A percentile compares a stretch with the other conserved stretches of the same genome.
Conservation (phyloP, 129 eudicot species). For the sunflower (Helianthus annuus) region DNA sequence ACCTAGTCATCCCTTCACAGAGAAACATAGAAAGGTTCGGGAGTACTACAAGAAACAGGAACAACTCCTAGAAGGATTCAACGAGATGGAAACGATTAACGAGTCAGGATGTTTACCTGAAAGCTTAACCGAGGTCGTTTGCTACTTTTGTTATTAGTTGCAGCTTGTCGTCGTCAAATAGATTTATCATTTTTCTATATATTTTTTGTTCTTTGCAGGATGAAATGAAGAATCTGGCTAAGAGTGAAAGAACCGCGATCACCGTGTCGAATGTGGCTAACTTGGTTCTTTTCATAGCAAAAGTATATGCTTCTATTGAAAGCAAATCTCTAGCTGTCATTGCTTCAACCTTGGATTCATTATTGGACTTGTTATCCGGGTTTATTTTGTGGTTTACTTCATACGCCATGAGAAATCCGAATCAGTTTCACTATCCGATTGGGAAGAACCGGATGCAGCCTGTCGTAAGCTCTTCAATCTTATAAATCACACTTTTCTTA, state of each 20-base stretch:
- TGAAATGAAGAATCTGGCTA: conserved; percentile 72
- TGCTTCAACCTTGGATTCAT: conserved; percentile 89
- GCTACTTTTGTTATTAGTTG: background rate
- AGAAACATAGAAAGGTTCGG: conserved; percentile 69
- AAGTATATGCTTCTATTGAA: conserved; percentile 80
- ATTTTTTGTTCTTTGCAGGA: conserved; percentile 44
- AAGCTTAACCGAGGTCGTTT: conserved; percentile 71
- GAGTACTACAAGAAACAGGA: conserved; percentile 84
- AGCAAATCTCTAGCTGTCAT: conserved; percentile 92
- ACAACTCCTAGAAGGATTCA: conserved; percentile 82
- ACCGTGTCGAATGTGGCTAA: conserved; percentile 67
- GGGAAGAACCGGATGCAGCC: conserved; percentile 98
- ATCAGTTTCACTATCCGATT: conserved; percentile 83
- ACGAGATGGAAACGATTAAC: conserved; percentile 79
- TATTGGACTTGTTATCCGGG: conserved; percentile 85
- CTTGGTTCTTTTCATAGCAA: conserved; percentile 70
- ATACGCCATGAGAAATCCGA: conserved; percentile 82
- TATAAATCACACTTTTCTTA: background rate
- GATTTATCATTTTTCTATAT: background rate
- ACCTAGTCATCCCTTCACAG: conserved; percentile 36
- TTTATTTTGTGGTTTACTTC: conserved; percentile 94
- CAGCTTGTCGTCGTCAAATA: background rate
- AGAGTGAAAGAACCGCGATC: conserved; percentile 72
- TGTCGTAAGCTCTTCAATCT: conserved; percentile 54
- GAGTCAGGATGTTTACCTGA: conserved; percentile 72